These are phyloP conservation scores for Fagopyrum tataricum DNA, from an alignment of 148 eudicot genomes.

Conservation along the genomic window DNA sequence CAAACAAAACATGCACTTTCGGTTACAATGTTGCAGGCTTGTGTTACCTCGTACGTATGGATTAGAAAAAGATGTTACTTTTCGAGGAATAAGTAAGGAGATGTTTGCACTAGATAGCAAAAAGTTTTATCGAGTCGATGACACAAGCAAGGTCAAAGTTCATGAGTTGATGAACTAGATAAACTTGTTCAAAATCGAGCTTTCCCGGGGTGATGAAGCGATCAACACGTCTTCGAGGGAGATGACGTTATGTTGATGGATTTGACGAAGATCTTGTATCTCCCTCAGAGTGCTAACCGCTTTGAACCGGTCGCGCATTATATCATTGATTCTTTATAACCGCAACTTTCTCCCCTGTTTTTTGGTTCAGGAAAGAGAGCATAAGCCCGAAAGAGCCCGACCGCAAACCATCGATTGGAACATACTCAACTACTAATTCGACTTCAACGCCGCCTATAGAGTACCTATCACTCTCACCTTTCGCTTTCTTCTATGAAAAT, in stretches of 20 bases:
- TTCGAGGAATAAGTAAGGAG: too few species aligned
- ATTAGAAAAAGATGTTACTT: too few species aligned
- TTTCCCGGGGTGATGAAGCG: slow-evolving; percentile 8
- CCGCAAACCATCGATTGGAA: slow-evolving; percentile 24
- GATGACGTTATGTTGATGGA: slow-evolving; percentile 36
- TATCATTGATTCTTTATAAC: slow-evolving; percentile 36
- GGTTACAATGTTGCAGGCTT: too few species aligned
- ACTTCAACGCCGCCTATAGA: slow-evolving; percentile 15
- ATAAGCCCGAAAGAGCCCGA: slow-evolving; percentile 37
- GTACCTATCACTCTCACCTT: too few species aligned
- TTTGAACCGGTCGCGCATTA: slow-evolving; percentile 9
- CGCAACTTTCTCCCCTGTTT: slow-evolving; percentile 32
- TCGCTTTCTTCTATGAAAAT: too few species aligned
- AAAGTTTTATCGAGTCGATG: slow-evolving; percentile 25
- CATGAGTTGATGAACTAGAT: slow-evolving; percentile 44
- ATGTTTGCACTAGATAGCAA: slow-evolving; percentile 25
- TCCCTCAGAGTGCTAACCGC: slow-evolving; percentile 30
- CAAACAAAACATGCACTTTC: too few species aligned
- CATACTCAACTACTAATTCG: slow-evolving; percentile 29
- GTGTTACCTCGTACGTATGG: too few species aligned
- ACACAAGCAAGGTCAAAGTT: slow-evolving; percentile 35
- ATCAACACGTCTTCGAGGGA: slow-evolving; percentile 35
- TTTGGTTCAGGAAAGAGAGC: slow-evolving; percentile 20
- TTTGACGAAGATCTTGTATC: slow-evolving; percentile 19
- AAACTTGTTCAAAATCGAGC: slow-evolving; percentile 25